Conservation (phyloP, 2,329 filamentous ascomycete genomes). For the Clonostachys rosea region DNA sequence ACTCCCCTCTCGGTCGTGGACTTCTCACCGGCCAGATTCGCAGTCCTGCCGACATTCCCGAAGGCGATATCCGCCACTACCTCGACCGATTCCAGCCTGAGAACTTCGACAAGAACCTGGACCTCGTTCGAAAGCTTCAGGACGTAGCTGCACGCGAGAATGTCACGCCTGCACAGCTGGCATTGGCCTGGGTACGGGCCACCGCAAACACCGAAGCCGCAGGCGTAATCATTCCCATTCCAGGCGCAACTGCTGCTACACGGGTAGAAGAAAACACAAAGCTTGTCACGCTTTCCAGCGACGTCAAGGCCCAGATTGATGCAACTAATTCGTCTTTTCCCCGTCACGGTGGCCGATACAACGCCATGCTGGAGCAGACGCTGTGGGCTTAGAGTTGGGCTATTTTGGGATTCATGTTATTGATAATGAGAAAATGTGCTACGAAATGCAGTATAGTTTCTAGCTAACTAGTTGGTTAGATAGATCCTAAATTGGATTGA, state of each 20-base stretch:
- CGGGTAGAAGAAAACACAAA: slow-evolving; percentile 58
- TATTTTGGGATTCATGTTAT: too few relatives aligned
- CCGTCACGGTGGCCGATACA: too few relatives aligned
- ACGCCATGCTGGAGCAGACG: too few relatives aligned
- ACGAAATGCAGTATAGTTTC: too few relatives aligned
- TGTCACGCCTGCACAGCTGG: slow-evolving; percentile 59
- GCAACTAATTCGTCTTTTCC: slow-evolving; percentile 15
- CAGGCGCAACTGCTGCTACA: slow-evolving; percentile 53
- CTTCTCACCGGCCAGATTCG: neutral
- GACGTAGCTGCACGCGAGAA: slow-evolving; percentile 55
- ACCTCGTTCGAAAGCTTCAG: slow-evolving; percentile 54
- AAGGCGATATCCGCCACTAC: slow-evolving; percentile 4
- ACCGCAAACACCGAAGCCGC: slow-evolving; percentile 45
- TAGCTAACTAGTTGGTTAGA: too few relatives aligned
- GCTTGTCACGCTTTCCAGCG: slow-evolving; percentile 38
- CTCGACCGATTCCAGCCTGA: slow-evolving; percentile 58
- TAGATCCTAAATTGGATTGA: too few relatives aligned
- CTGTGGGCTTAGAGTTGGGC: too few relatives aligned
- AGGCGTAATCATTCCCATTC: slow-evolving; percentile 60
- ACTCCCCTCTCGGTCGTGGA: slow-evolving; percentile 29
- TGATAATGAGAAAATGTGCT: too few relatives aligned
- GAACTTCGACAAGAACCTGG: slow-evolving; percentile 59
- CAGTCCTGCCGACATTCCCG: neutral
- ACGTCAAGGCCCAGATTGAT: slow-evolving; percentile 46
- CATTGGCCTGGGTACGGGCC: slow-evolving; percentile 57